Base-by-base conservation (phyloP, 495 filamentous ascomycete genomes). In the Tuber brumale region DNA sequence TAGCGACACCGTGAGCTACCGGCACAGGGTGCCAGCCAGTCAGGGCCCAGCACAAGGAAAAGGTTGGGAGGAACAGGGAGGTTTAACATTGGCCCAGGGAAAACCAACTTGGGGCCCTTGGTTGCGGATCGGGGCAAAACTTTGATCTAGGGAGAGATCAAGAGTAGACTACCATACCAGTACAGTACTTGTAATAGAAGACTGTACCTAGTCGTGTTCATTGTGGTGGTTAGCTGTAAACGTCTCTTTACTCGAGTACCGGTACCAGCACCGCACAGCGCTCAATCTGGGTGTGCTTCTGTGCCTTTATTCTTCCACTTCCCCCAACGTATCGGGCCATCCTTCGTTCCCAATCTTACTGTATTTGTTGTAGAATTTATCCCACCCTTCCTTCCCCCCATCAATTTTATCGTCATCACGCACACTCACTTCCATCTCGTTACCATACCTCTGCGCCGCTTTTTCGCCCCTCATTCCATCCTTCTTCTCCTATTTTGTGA, bases 361-460 rank as follows among this genome's bases (percentile, higher is more conserved):
- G 57, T 66, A 66, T 66, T 31, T 31, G 57, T 18, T 66, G 57
- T 66, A 66, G 57, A 66, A 66, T 31, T 7, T 14, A 12, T 66
- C 57, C 27, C 57, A 31, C 27, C 57, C 27, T 66, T 66, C 12
- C 57, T n/a, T 66, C 12, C 57, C 27, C 31, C 57, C 57, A 18
- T 66, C 57, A 66, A 31, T 66, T 18, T 66, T 66, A 66, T 66
- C 57, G 14, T 66, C 57, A 31, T 66, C 27, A 31, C 57, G n/a
- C 27, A 31, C 57, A 66, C 57, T 66, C 57, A 31, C 57, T 66
- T 66, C 57, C 57, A 66, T 66, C 57, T 66, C n/a, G 31, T 66
- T 31, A 66, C 27, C 57, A 66, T 66, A 66, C 57, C 57, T 9
- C 57, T 6, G 27, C 57, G 27, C 21, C n/a, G 4, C n/a, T 18